Evolutionary conservation across 495 filamentous ascomycete species (phyloP).

Genomic region (Lophium mytilinum): DNA sequence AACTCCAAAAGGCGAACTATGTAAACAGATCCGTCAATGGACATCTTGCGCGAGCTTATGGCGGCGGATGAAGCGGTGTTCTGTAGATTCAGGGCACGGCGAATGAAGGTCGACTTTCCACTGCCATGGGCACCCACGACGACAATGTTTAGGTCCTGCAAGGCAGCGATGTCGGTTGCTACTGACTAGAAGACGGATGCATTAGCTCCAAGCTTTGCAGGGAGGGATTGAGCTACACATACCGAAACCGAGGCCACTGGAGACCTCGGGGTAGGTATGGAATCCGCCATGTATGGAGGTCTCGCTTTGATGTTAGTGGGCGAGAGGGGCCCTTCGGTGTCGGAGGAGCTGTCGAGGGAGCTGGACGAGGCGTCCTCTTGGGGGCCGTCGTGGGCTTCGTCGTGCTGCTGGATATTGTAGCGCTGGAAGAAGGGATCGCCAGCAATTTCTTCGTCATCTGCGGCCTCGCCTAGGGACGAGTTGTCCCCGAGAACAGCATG

Average conservation of each 20-base stretch:
- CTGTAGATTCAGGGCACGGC: conserved; percentile 65
- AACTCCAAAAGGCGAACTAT: conserved; percentile 76
- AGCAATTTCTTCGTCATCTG: conserved; percentile 26
- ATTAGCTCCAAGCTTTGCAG: neutral
- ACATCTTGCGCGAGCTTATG: conserved; percentile 60
- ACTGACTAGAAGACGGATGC: conserved; percentile 8
- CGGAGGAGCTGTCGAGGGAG: conserved; percentile 19
- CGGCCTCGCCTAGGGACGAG: conserved; percentile 4
- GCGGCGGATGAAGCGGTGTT: conserved; percentile 42
- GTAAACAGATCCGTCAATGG: conserved; percentile 67
- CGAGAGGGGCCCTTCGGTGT: conserved; percentile 26
- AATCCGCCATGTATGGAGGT: conserved; percentile 2
- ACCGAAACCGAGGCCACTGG: conserved; percentile 15
- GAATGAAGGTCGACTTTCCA: conserved; percentile 87
- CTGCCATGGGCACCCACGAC: conserved; percentile 73
- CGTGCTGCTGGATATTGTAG: conserved; percentile 17
- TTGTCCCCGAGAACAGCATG: conserved; percentile 5
- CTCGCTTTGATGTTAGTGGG: conserved; percentile 19
- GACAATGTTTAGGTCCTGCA: conserved; percentile 72
- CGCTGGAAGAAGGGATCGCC: conserved; percentile 29
- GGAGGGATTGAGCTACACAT: conserved; percentile 3
- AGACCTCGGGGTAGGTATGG: conserved; percentile 15
- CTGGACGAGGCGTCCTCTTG: conserved; percentile 11
- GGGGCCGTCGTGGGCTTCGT: neutral
- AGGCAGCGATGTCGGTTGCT: conserved; percentile 25